Base-by-base conservation (phyloP, 2,329 filamentous ascomycete species). In the Aspergillus phoenicis region DNA sequence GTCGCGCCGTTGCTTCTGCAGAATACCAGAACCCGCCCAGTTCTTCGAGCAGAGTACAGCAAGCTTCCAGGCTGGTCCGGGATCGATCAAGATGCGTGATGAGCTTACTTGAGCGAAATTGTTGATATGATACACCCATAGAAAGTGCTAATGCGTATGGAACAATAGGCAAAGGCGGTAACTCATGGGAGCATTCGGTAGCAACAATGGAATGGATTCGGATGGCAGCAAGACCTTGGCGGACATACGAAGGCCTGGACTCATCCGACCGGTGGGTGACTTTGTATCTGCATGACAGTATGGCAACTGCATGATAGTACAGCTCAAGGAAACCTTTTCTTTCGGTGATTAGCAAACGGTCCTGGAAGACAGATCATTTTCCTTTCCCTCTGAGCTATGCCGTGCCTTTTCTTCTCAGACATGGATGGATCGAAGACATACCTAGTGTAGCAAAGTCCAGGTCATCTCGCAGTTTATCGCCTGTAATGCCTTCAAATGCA, bases 301-400 rank as follows among this genome's bases (percentile, higher is more conserved):
- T 85, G 38, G 82, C 83, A 55, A 85, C 82, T 22, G 82, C 80
- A 66, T 86, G 82, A 61, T 86, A 85, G 69, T 82, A 85, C 2
- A 86, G 70, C 59, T 86, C 84, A 7, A 86, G 71, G 5, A 84
- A 76, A 13, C 78, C 80, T 82, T 53, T 8, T 26, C 8, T 45
- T 20, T 15, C 20, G 5, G 33, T 36, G 33, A 36, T 63, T 57
- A 57, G 58, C 52, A 20, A 39, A 39, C 13, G 3, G 15, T 15
- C 13, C 33, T 39, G n/a, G 22, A 15, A 45, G 24, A 13, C 22
- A 45, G 13, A 45, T 5, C 41, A 3, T 24, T 5, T 20, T 5
- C 20, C 17, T 24, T 24, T 7, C 11, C 10, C 20, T 13, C 41
- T 24, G 8, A 10, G 41, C 11, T 33, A 13, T 10, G 30, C 30